Percentiles rank a stretch among this genome's conserved stretches.
These are phyloP conservation scores for Daucus carota DNA, from an alignment of 129 eudicot species.

Conservation along the genomic window DH1_v3.0 NC_030383.2:62191001-62191500, in stretches of 20 bases:
- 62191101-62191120: slow-evolving; percentile 74
- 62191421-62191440: neutral
- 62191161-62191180: slow-evolving; percentile 71
- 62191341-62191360: too few species aligned
- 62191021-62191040: slow-evolving; percentile 67
- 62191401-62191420: neutral
- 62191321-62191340: neutral
- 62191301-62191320: neutral
- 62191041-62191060: slow-evolving; percentile 73
- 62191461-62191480: neutral
- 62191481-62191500: neutral
- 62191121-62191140: slow-evolving; percentile 65
- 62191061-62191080: slow-evolving; percentile 69
- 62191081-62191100: slow-evolving; percentile 74
- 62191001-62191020: slow-evolving; percentile 68
- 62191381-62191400: neutral
- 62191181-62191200: slow-evolving; percentile 55
- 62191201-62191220: slow-evolving; percentile 67
- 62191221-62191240: slow-evolving; percentile 46
- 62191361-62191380: neutral
- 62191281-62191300: neutral
- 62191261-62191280: neutral
- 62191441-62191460: neutral
- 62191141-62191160: slow-evolving; percentile 65
- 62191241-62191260: neutral